Percentiles rank a stretch among this genome's conserved stretches.
Conservation (phyloP, 1,284 basidiomycete genomes). For the Inonotus obliquus region DNA sequence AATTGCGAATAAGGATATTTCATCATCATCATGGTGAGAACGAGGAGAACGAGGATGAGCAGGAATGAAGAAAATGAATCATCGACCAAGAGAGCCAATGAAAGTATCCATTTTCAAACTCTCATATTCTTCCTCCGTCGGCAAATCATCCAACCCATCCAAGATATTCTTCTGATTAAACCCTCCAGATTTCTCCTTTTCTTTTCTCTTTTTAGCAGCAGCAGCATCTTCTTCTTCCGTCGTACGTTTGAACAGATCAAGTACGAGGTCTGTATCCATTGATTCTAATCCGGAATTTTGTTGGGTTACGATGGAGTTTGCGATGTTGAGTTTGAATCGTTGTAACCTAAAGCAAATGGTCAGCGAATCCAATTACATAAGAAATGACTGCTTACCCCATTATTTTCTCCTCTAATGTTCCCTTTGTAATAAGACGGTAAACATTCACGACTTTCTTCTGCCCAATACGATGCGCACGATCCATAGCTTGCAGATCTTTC, state of each 20-base stretch:
- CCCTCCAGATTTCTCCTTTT: slow-evolving; percentile 47
- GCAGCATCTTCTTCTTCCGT: slow-evolving; percentile 68
- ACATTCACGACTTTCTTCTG: slow-evolving; percentile 99
- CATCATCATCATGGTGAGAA: not conserved
- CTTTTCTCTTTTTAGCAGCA: slow-evolving; percentile 49
- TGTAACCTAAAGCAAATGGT: slow-evolving; percentile 60
- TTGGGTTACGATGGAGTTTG: slow-evolving; percentile 94
- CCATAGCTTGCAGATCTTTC: slow-evolving; percentile 99
- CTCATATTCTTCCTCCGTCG: slow-evolving; percentile 87
- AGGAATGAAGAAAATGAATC: not conserved
- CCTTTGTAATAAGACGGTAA: slow-evolving; percentile 94
- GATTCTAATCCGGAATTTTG: slow-evolving; percentile 91
- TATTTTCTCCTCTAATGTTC: slow-evolving; percentile 98
- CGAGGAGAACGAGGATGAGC: not conserved
- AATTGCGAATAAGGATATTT: slow-evolving; percentile 17
- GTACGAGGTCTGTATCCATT: slow-evolving; percentile 96
- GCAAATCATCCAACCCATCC: slow-evolving; percentile 84
- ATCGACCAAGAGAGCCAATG: slow-evolving; percentile 65
- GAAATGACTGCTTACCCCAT: slow-evolving; percentile 77
- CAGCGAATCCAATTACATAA: slow-evolving; percentile 19
- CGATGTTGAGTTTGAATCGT: slow-evolving; percentile 98
- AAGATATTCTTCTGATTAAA: slow-evolving; percentile 75
- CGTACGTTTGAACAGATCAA: slow-evolving; percentile 90
- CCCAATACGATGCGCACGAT: slow-evolving; percentile 95
- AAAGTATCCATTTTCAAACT: slow-evolving; percentile 81